A percentile compares a stretch with the other conserved stretches of the same genome.
These are phyloP conservation scores for Penicillium sp. DNA, from an alignment of 2,329 filamentous ascomycete species.

Conservation along the genomic window DNA sequence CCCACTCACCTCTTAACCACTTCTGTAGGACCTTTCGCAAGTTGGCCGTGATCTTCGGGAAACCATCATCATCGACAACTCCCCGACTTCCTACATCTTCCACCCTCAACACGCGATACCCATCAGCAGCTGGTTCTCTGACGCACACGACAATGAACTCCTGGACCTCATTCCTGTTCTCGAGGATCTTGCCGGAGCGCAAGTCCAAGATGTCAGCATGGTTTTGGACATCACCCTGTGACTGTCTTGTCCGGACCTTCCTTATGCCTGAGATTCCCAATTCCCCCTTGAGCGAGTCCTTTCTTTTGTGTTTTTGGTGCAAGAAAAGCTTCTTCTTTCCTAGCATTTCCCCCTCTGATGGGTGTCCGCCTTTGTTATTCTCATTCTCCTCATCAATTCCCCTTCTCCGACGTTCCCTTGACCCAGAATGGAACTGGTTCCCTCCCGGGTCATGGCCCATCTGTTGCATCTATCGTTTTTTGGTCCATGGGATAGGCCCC, in stretches of 20 bases:
- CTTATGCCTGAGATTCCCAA: conserved; percentile 27
- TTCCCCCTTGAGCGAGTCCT: conserved; percentile 25
- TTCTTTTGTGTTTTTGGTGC: conserved; percentile 19
- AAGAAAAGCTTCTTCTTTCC: conserved; percentile 20
- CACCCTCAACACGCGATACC: conserved; percentile 97
- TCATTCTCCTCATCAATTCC: conserved; percentile 3
- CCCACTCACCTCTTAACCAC: neutral
- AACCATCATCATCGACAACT: conserved; percentile 99
- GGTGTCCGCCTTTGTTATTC: conserved; percentile 4
- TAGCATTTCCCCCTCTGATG: conserved; percentile 6
- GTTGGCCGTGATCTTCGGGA: conserved; percentile 92
- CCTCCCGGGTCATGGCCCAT: conserved; percentile 11
- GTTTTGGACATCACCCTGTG: conserved; percentile 83
- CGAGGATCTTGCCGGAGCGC: conserved; percentile 83
- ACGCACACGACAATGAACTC: conserved; percentile 98
- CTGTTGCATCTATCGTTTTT: conserved; percentile 18
- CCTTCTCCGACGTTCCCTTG: conserved; percentile 6
- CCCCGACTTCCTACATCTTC: conserved; percentile 98
- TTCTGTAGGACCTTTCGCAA: conserved; percentile 77
- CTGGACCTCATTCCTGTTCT: conserved; percentile 96
- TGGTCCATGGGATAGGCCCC: conserved; percentile 7
- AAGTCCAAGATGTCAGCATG: conserved; percentile 92
- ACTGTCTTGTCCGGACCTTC: conserved; percentile 27
- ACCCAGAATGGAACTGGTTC: conserved; percentile 22
- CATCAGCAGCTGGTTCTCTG: conserved; percentile 99